Base-by-base conservation (phyloP, 768 basidiomycete genomes). In the Lentinula raphanica region DNA sequence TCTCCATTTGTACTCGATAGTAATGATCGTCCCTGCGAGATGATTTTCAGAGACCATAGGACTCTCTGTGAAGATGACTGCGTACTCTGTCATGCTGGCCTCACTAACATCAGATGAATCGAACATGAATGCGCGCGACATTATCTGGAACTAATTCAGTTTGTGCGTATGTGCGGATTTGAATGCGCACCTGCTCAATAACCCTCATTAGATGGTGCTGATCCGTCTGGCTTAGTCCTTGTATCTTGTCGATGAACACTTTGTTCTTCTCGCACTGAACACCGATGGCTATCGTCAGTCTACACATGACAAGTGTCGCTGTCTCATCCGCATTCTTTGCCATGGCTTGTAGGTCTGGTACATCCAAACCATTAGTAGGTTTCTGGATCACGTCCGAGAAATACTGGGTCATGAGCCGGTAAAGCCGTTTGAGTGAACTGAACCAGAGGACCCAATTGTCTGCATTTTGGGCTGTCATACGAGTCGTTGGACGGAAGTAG, bases 401-500 rank as follows among this genome's bases (percentile, higher is more conserved):
- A 70, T 94, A 96, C 66, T 92, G 90, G 1, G 90, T 92, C 77
- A 94, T 88, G 38, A 94, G 82, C 45, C 93, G 81, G 71, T 92
- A 94, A 51, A 94, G 79, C 23, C 88, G 83, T 66, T 95, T 95
- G 60, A 95, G 80, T 8, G 87, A 72, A 70, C 80, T 87, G 71
- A 94, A 92, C 12, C 92, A 85, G 31, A 94, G 72, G 58, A 94
- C 90, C 93, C 93, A 96, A 71, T 92, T 94, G 66, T 93, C 92
- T 11, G 88, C 83, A 2, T 78, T 78, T 55, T 90, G 85, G 17
- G 79, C 71, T 0, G 85, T 76, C 5, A 82, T 74, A 11, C 87
- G 81, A 19, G 76, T 73, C 3, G 84, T 72, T 54, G 81, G 82
- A 45, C 83, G 81, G 67, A 95, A 95, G 73, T 92, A 92, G 31